Percentiles rank a stretch among this genome's conserved stretches.
phyloP scores from a whole-genome alignment of 495 filamentous ascomycete species.

The Massariosphaeria phaeospora region DNA sequence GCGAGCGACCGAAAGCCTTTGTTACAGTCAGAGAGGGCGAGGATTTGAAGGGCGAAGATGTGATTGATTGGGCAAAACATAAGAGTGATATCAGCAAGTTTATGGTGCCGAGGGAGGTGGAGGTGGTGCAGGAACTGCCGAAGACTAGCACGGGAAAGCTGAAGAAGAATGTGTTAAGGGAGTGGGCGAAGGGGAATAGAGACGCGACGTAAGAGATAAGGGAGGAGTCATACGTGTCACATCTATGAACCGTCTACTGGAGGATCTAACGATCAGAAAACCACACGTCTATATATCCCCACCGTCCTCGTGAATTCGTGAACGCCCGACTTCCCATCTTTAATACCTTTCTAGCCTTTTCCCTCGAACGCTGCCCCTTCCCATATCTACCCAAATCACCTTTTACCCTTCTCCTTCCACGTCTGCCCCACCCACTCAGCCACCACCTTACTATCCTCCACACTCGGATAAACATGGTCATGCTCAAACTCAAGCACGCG shows the following conservation, averaged over 20 bases:
- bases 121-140: constrained; percentile 79
- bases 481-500: constrained; percentile 11
- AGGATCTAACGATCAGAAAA: not conserved
- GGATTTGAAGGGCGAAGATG: constrained; percentile 57
- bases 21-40: constrained; percentile 68
- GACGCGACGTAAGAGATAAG: constrained; percentile 3
- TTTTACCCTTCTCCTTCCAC: not conserved
- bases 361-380: not conserved
- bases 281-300: not conserved
- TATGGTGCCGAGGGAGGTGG: constrained; percentile 93
- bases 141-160: constrained; percentile 97
- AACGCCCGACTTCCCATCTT: not conserved
- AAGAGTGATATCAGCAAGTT: constrained; percentile 78
- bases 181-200: constrained; percentile 62
- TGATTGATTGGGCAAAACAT: constrained; percentile 82
- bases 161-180: constrained; percentile 86
- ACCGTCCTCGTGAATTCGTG: not conserved
- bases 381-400: not conserved
- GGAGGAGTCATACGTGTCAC: not conserved
- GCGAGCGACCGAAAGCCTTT: constrained; percentile 90
- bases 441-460: constrained; percentile 15
- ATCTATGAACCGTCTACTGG: not conserved
- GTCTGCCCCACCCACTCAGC: constrained; percentile 8
- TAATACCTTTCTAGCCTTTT: not conserved
- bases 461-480: constrained; percentile 22